Evolutionary conservation across 2,329 filamentous ascomycete genomes (phyloP).

Genomic region (Clonostachys byssicola): DNA sequence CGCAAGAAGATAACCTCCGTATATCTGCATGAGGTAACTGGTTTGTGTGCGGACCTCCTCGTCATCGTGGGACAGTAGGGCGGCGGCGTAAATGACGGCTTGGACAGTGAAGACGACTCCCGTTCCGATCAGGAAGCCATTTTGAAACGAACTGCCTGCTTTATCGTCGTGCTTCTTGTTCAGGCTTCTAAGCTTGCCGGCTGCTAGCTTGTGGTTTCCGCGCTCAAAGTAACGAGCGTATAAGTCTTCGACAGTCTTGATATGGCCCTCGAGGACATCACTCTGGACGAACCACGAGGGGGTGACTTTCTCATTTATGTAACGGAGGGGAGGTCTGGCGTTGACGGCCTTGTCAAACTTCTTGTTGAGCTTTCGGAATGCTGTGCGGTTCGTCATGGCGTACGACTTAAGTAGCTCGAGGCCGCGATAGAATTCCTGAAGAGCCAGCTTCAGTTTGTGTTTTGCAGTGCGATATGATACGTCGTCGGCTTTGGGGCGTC

Average conservation of each 20-base stretch:
- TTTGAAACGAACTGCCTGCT: constrained; percentile 54
- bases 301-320: constrained; percentile 89
- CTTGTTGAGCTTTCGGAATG: constrained; percentile 96
- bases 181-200: constrained; percentile 77
- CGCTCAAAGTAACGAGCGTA: constrained; percentile 94
- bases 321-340: constrained; percentile 71
- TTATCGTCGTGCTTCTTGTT: constrained; percentile 52
- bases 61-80: constrained; percentile 47
- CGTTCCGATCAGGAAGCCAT: constrained; percentile 63
- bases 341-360: constrained; percentile 94
- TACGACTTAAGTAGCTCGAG: constrained; percentile 92
- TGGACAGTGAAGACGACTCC: constrained; percentile 64
- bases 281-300: constrained; percentile 89
- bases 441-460: constrained; percentile 81
- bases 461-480: constrained; percentile 87
- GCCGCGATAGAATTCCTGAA: constrained; percentile 90
- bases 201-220: constrained; percentile 88
- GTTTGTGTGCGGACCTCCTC: constrained; percentile 45
- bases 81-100: constrained; percentile 56
- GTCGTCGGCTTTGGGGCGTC: constrained; percentile 40
- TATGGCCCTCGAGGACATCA: constrained; percentile 75
- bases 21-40: constrained; percentile 78
- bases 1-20: constrained; percentile 86
- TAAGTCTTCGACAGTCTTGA: constrained; percentile 80
- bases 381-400: constrained; percentile 82